Evolutionary conservation across 768 basidiomycete genomes (phyloP), one percentile per base, ranked within the genome.

Genomic region (Amanita pseudoporphyria): DNA sequence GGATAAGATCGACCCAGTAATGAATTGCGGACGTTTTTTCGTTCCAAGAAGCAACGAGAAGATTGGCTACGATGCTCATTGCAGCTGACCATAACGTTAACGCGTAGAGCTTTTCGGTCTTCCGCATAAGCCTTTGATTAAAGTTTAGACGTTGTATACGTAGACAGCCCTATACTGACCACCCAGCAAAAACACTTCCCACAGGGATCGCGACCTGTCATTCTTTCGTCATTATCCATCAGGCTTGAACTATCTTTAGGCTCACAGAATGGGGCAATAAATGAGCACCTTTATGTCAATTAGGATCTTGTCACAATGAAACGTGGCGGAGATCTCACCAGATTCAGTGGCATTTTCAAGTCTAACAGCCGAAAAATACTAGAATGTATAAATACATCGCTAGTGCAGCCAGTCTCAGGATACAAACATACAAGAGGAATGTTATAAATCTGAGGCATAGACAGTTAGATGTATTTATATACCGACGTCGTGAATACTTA

Each of bases 181-280:
- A 94, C 57, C 95, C 95, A 36, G 90, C 89, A 44, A 84, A 72
- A 28, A 99, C 75, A 54, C 91, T 94, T 19, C 95, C 95, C 1
- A 74, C 69, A 3, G 92, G 85, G 48, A 96, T 75, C 43, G 87
- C 82, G 54, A 87, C 66, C 86, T 92, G 19, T n/a, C 21, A 31
- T 36, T 24, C 37, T 32, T 3, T 33, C 16, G 21, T 49, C 32
- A 49, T 26, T 9, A 24, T 38, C 24, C 9, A 16, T 51, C 47
- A 56, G 22, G 7, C n/a, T 36, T 54, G 44, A 22, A 49, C 47
- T 51, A 22, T 54, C 42, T 30, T 43, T 31, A 38, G 42, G 37
- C 81, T 64, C 67, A 91, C 86, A 31, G 89, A 90, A 67, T 95
- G 93, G 19, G 94, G 92, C 32, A 98, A 67, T 18, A 99, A 68